Percentiles rank a stretch among this genome's conserved stretches.
Conservation (phyloP, 2,329 filamentous ascomycete genomes). For the Arthroderma sp. region DNA sequence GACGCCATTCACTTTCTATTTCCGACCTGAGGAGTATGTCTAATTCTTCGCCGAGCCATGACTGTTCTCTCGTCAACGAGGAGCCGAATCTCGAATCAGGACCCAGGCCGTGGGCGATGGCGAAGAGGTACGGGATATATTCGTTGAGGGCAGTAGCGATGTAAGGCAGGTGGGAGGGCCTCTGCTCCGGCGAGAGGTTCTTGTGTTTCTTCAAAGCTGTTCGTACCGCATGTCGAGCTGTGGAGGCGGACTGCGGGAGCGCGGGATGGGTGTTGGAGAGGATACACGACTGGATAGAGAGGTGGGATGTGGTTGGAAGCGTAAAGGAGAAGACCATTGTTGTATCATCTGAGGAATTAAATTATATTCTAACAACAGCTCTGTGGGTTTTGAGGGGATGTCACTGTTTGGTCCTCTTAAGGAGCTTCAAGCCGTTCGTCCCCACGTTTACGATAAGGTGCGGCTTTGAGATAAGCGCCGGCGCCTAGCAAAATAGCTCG, state of each 20-base stretch:
- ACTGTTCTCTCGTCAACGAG: background rate
- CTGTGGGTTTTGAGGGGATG: no score
- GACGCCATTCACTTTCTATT: conserved; percentile 66
- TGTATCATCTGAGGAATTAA: background rate
- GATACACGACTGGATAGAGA: conserved; percentile 68
- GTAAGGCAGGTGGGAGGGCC: conserved; percentile 55
- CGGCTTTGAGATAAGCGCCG: no score
- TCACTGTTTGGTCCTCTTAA: no score
- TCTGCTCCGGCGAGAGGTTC: conserved; percentile 58
- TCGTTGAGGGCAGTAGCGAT: conserved; percentile 56
- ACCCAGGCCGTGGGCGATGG: conserved; percentile 60
- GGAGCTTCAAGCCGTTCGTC: no score
- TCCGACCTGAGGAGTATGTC: conserved; percentile 53
- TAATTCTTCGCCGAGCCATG: conserved; percentile 40
- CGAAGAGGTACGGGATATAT: conserved; percentile 75
- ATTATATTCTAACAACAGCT: no score
- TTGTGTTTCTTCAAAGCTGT: conserved; percentile 82
- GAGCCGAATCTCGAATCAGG: conserved; percentile 18
- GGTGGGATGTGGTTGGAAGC: conserved; percentile 77
- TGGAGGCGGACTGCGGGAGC: conserved; percentile 67
- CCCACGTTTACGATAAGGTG: no score
- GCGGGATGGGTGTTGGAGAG: conserved; percentile 76
- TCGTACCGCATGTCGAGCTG: conserved; percentile 68
- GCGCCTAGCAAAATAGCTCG: no score
- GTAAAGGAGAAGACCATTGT: conserved; percentile 79